These are phyloP conservation scores for Melanogaster broomeanus DNA, from an alignment of 768 basidiomycete genomes.

Conservation along the genomic window DNA sequence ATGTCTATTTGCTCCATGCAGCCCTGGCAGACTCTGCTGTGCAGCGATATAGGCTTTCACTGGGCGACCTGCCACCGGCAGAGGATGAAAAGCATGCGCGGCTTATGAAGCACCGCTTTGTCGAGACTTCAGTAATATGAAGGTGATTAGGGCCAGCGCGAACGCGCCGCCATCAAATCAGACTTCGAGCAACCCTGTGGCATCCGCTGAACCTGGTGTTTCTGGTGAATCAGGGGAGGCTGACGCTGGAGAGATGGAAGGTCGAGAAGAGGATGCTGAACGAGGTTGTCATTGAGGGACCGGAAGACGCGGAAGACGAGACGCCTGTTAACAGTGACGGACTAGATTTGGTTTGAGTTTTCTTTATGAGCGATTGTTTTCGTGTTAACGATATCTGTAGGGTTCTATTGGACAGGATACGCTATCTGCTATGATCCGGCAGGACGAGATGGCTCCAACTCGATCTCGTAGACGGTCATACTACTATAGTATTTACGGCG, in stretches of 20 bases:
- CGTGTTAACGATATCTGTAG: constrained; percentile 35
- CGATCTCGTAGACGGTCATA: constrained; percentile 60
- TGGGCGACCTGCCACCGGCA: constrained; percentile 57
- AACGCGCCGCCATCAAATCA: constrained; percentile 12
- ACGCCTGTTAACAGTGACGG: constrained; percentile 10
- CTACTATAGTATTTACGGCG: constrained; percentile 41
- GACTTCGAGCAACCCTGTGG: neutral
- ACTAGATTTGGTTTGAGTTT: constrained; percentile 25
- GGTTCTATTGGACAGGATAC: constrained; percentile 75
- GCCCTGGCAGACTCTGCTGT: constrained; percentile 47
- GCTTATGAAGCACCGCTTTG: constrained; percentile 54
- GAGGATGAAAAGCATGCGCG: constrained; percentile 48
- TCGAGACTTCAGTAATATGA: constrained; percentile 47
- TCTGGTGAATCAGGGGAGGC: constrained; percentile 12
- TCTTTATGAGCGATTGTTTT: neutral
- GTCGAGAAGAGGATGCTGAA: constrained; percentile 16
- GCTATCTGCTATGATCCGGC: constrained; percentile 69
- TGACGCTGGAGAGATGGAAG: constrained; percentile 9
- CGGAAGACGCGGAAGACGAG: constrained; percentile 15
- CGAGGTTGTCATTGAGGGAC: constrained; percentile 19
- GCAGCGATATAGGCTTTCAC: constrained; percentile 48
- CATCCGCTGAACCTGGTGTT: constrained; percentile 8
- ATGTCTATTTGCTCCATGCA: constrained; percentile 46
- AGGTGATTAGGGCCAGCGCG: constrained; percentile 26
- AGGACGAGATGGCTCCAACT: constrained; percentile 64